A percentile compares a stretch with the other conserved stretches of the same genome.
Evolutionary conservation across 1,284 basidiomycete genomes (phyloP).

Genomic region (Takashimella tepidaria): DNA sequence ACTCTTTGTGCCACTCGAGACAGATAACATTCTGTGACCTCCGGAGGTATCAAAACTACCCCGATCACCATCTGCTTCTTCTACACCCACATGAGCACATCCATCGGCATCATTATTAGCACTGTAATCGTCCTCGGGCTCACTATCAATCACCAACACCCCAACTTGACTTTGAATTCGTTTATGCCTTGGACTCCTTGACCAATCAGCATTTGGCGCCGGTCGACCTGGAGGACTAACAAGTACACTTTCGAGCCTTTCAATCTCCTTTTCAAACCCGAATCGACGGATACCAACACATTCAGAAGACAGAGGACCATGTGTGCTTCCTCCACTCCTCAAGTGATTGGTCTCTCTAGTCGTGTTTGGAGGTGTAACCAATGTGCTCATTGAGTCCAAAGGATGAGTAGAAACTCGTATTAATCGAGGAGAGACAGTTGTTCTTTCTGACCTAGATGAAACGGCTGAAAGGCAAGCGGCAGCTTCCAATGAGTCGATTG

Average conservation of each 20-base stretch:
- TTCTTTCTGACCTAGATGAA: not conserved
- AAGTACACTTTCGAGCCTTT: not conserved
- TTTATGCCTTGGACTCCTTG: not conserved
- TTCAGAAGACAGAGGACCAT: too few relatives aligned
- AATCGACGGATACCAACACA: not conserved
- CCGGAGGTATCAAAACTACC: not conserved
- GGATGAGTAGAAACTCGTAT: too few relatives aligned
- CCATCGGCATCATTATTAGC: not conserved
- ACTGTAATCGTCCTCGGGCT: not conserved
- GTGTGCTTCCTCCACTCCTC: too few relatives aligned
- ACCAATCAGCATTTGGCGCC: not conserved
- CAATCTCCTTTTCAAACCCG: not conserved
- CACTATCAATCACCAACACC: not conserved
- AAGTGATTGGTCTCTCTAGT: too few relatives aligned
- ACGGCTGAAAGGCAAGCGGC: not conserved
- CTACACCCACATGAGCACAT: too few relatives aligned
- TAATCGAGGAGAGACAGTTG: too few relatives aligned
- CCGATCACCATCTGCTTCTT: not conserved
- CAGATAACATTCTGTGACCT: not conserved
- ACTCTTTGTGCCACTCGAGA: not conserved
- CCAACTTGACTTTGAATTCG: not conserved
- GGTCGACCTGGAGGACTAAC: not conserved
- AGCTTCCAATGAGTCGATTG: not conserved
- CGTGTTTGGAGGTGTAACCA: too few relatives aligned
- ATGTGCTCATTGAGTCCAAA: too few relatives aligned